Conservation (phyloP, 2,329 filamentous ascomycete genomes). For the Gaeumannomyces sp. region DNA sequence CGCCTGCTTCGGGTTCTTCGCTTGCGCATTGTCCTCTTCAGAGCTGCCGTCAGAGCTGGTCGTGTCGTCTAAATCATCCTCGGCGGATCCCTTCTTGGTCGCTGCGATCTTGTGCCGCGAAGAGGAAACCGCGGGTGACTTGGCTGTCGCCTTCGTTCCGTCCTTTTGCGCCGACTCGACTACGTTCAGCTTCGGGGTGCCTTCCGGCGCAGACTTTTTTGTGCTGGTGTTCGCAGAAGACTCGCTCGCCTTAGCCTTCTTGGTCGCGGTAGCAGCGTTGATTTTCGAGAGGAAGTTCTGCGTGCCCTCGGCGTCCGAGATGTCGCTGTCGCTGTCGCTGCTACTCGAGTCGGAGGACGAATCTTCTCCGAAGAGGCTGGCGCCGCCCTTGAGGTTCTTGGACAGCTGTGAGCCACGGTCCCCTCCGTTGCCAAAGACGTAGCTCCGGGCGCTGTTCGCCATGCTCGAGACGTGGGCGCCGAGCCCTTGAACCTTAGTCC, state of each 20-base stretch:
- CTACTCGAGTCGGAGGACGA: slow-evolving; percentile 4
- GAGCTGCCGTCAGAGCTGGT: slow-evolving; percentile 6
- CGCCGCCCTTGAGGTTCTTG: slow-evolving; percentile 1
- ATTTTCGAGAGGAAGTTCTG: slow-evolving; percentile 10
- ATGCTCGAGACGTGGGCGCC: slow-evolving; percentile 10
- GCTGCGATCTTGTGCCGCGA: not conserved
- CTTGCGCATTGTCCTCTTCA: slow-evolving; percentile 3
- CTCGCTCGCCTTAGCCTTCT: slow-evolving; percentile 1
- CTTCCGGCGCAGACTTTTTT: not conserved
- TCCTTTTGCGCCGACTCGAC: not conserved
- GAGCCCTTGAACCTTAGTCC: slow-evolving; percentile 7
- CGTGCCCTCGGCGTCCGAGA: slow-evolving; percentile 8
- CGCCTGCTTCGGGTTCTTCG: not conserved
- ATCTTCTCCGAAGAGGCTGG: not conserved
- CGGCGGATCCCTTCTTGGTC: not conserved
- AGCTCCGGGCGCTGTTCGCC: slow-evolving; percentile 6
- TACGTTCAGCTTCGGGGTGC: not conserved
- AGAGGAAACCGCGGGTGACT: not conserved
- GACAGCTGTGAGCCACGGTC: not conserved
- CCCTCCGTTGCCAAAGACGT: slow-evolving; percentile 5
- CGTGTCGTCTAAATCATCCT: slow-evolving; percentile 4
- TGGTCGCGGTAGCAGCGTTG: slow-evolving; percentile 15
- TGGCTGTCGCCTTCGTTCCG: not conserved
- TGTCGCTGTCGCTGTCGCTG: slow-evolving; percentile 8
- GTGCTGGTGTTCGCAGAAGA: not conserved